Evolutionary conservation across 164 flowering plant genomes (phyloP).

Genomic region (Liriodendron chinense): DNA sequence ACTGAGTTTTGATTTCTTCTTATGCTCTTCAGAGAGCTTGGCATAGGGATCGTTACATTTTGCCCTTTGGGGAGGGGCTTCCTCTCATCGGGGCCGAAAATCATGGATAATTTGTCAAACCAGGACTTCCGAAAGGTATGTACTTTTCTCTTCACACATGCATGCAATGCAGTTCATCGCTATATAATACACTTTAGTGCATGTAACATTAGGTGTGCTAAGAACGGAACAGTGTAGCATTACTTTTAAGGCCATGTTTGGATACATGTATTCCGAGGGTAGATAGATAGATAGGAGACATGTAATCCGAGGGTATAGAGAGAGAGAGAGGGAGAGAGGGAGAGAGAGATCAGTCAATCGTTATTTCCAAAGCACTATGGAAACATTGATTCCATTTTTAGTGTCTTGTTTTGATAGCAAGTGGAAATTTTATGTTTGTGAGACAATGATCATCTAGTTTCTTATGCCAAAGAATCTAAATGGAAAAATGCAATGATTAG

Average conservation of each 20-base stretch:
- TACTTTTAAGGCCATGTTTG: background rate
- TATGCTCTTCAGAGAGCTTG: conserved; percentile 23
- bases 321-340: too few species aligned
- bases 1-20: background rate
- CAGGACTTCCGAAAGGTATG: conserved; percentile 46
- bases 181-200: background rate
- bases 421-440: too few species aligned
- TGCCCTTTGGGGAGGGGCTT: conserved; percentile 61
- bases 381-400: too few species aligned
- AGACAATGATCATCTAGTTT: too few species aligned
- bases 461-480: too few species aligned
- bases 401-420: too few species aligned
- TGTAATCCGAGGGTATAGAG: too few species aligned
- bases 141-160: background rate
- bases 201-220: background rate
- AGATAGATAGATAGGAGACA: too few species aligned
- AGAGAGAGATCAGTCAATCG: too few species aligned
- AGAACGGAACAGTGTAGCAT: background rate
- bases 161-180: background rate
- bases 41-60: conserved; percentile 61
- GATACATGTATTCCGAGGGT: background rate
- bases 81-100: conserved; percentile 42
- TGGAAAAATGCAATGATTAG: too few species aligned
- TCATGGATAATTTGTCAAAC: conserved; percentile 31
- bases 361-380: too few species aligned